Base-by-base conservation (phyloP, 768 basidiomycete genomes). In the Phaffia australis region DNA sequence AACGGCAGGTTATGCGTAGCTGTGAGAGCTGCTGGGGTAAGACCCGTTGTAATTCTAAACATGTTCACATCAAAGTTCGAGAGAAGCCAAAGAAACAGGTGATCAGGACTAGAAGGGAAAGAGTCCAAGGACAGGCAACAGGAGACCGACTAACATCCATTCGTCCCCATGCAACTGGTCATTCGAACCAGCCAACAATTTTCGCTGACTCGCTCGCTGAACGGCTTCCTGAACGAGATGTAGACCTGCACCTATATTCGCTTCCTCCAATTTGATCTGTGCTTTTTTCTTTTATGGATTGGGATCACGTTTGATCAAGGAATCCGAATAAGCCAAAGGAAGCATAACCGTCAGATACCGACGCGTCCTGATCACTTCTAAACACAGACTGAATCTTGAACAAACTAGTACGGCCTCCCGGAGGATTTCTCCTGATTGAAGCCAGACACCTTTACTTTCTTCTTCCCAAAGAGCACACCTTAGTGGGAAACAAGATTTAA, bases 21-120 rank as follows among this genome's bases (percentile, higher is more conserved):
- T 5, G 65, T 56, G 30, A 66, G 35, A 15, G 60, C 65, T 49
- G 65, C 65, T 15, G 65, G 65, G 8, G 65, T 56, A n/a, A 66
- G 50, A 32, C 46, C 21, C 49, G 49, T 42, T 14, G 65, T 52
- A 25, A 66, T 16, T 27, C 65, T 66, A 47, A 14, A 47, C 3
- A n/a, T 3, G 19, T 46, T 11, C 32, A 32, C 23, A 3, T 14
- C 19, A 49, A 27, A n/a, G 15, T 9, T 1, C 11, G 42, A 52
- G 18, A n/a, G 16, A 42, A 42, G 35, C 11, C 35, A 42, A 11
- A 42, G 35, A 42, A 42, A 42, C 6, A 42, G 11, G 6, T 5
- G 35, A 42, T 5, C 35, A 42, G 35, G 11, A 42, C 4, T 4
- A 42, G 35, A 11, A 23, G 32, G 21, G 27, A 32, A 51, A 18